A percentile compares a stretch with the other conserved stretches of the same genome.
These are phyloP conservation scores for Apodospora peruviana DNA, from an alignment of 495 filamentous ascomycete genomes.

Conservation along the genomic window DNA sequence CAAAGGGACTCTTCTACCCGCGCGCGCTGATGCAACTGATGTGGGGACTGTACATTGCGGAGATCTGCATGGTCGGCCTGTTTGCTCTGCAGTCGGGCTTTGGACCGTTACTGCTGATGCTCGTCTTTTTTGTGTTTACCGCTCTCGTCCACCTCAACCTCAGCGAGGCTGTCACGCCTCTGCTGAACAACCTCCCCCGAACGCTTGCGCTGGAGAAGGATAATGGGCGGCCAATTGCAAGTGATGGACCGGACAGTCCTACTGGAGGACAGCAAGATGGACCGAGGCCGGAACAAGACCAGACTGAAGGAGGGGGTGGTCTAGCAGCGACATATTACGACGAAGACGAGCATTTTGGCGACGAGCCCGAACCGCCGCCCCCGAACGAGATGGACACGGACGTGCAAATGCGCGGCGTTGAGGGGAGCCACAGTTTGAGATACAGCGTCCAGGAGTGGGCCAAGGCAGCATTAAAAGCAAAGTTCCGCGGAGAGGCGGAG, in stretches of 20 bases:
- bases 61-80: constrained; percentile 75
- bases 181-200: constrained; percentile 64
- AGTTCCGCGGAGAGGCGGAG: constrained; percentile 12
- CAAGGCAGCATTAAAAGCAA: constrained; percentile 13
- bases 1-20: constrained; percentile 74
- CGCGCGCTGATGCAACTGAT: constrained; percentile 77
- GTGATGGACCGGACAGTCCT: no score
- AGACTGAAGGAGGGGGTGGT: constrained; percentile 9
- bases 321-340: constrained; percentile 36
- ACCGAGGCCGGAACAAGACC: constrained; percentile 9
- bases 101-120: constrained; percentile 70
- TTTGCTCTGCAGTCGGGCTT: constrained; percentile 63
- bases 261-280: constrained; percentile 20
- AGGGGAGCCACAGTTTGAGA: constrained; percentile 26
- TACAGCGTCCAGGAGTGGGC: constrained; percentile 12
- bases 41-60: constrained; percentile 73
- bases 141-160: constrained; percentile 76
- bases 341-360: constrained; percentile 23
- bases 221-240: constrained; percentile 38
- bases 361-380: constrained; percentile 17
- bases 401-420: constrained; percentile 26
- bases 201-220: constrained; percentile 47
- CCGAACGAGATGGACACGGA: constrained; percentile 24
- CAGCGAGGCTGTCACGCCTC: constrained; percentile 66
- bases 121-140: constrained; percentile 65